These are phyloP conservation scores for Venturia effusa DNA, from an alignment of 2,329 filamentous ascomycete genomes.

Conservation along the genomic window DNA sequence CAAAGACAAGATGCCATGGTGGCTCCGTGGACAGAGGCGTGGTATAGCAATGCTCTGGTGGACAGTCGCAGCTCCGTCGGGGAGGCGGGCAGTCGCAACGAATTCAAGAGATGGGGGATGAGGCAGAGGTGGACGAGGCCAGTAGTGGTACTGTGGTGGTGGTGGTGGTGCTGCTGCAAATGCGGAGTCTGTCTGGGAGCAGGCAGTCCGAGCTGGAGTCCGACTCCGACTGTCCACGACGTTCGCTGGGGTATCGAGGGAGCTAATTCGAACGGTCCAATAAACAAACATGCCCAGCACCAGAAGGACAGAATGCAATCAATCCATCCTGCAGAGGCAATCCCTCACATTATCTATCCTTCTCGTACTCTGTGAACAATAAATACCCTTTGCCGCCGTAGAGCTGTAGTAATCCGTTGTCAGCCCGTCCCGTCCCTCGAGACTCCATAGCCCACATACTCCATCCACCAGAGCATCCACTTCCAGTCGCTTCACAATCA, in stretches of 20 bases:
- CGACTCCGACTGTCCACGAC: background rate
- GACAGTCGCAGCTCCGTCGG: background rate
- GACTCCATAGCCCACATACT: background rate
- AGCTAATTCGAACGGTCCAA: background rate
- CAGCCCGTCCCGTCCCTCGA: background rate
- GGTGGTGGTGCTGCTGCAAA: too few relatives aligned
- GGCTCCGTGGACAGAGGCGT: background rate
- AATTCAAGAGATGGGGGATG: background rate
- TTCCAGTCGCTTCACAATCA: background rate
- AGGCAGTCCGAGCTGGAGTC: too few relatives aligned
- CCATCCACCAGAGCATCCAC: background rate
- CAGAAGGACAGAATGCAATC: background rate
- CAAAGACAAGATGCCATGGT: background rate
- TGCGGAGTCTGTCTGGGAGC: background rate
- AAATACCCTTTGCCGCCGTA: background rate
- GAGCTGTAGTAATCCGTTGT: background rate
- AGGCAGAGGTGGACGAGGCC: background rate
- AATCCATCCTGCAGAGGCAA: background rate
- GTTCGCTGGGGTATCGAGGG: background rate
- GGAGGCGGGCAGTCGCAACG: background rate
- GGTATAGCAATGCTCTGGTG: background rate
- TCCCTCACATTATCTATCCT: background rate
- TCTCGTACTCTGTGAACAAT: background rate
- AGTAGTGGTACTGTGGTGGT: background rate
- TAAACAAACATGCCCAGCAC: background rate